Evolutionary conservation across 2,329 filamentous ascomycete genomes (phyloP).

Genomic region (Monilinia vaccinii-corymbosi): DNA sequence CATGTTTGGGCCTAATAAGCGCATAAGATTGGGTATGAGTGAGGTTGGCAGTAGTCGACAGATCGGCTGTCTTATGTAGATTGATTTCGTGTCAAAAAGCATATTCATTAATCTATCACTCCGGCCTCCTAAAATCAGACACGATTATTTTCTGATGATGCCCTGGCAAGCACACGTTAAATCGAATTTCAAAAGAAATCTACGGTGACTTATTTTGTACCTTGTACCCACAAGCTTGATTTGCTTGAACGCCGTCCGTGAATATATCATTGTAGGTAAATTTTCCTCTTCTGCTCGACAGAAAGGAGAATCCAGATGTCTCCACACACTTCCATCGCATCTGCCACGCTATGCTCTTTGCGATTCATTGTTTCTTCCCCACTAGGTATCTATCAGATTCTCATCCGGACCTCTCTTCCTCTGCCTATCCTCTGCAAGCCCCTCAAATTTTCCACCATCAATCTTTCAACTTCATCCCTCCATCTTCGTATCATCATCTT

Average conservation of each 20-base stretch:
- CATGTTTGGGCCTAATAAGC: conserved; percentile 48
- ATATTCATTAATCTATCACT: neutral
- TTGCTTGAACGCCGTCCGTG: conserved; percentile 23
- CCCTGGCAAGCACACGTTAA: neutral
- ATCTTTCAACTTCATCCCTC: conserved; percentile 31
- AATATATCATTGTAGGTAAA: conserved; percentile 16
- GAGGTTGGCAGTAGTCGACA: conserved; percentile 61
- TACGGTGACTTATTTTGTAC: neutral
- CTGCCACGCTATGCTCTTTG: neutral
- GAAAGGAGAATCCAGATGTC: neutral
- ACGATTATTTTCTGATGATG: neutral
- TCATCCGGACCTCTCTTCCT: neutral
- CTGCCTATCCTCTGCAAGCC: neutral
- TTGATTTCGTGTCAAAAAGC: neutral
- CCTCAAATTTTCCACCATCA: conserved; percentile 5
- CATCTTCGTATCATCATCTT: conserved; percentile 48
- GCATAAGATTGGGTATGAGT: conserved; percentile 57
- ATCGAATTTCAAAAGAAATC: neutral
- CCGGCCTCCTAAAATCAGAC: neutral
- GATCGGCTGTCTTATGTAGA: conserved; percentile 61
- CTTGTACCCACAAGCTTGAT: conserved; percentile 11
- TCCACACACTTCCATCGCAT: neutral
- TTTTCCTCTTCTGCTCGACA: neutral
- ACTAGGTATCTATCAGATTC: conserved; percentile 1
- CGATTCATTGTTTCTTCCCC: neutral